Base-by-base conservation (phyloP, 768 basidiomycete genomes). In the Boletus coccyginus region DNA sequence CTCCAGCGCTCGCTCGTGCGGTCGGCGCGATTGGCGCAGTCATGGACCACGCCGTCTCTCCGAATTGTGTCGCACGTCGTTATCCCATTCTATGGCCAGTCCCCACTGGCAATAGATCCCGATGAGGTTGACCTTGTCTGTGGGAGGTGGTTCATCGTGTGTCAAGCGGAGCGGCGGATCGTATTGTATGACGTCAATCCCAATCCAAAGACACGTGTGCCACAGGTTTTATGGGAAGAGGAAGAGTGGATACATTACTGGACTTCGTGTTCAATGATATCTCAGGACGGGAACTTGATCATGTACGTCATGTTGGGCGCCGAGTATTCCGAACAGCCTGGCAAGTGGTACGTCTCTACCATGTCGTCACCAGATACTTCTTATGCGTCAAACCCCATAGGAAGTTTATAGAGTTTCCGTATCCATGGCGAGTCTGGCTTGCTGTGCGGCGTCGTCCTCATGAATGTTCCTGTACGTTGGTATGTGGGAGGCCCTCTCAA, bases 61-160 rank as follows among this genome's bases (percentile, higher is more conserved):
- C 31, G 5, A 21, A 6, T 21, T 7, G 5, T 19, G 21, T 45
- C 50, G 2, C 41, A 21, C 16, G 19, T 36, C 8, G 11, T 35
- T 9, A 24, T 46, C 21, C 21, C 36, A 17, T 40, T 50, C 7
- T 7, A 58, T 35, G 33, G 33, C 33, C 1, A 13, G 33, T 13
- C 33, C 33, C 21, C 21, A 35, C 33, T 21, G 21, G 11, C 32
- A 38, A 16, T 0, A 2, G 21, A 21, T 21, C 21, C 21, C 21
- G 19, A 24, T 0, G 6, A 7, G 19, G 7, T 11, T 4, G 17
- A 36, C 7, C 24, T 57, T 3, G 16, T 57, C 3, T 46, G 36
- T 39, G 57, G 49, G 8, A 39, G 50, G 21, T 59, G 58, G 50
- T 24, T 59, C 14, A 7, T 50, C 3, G 19, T 49, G 14, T 48